Conservation (phyloP, 2,329 filamentous ascomycete species). For the Alternaria triticimaculans region DNA sequence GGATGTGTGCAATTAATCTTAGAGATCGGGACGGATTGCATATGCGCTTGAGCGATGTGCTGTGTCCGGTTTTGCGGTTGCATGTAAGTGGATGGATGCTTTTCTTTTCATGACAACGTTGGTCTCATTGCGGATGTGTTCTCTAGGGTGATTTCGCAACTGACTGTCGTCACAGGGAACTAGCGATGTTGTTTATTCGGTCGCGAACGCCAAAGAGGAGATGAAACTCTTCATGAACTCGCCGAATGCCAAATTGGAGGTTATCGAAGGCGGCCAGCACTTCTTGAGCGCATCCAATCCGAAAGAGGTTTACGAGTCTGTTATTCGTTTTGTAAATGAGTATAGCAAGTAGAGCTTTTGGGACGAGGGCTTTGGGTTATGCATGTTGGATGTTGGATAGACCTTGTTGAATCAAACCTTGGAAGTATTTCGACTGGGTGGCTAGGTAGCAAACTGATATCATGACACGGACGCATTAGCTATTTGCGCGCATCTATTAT, state of each 20-base stretch:
- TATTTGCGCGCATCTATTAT: background rate
- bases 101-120: background rate
- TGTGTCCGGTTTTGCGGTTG: slow-evolving; percentile 60
- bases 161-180: slow-evolving; percentile 45
- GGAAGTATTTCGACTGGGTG: background rate
- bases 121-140: background rate
- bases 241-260: slow-evolving; percentile 51
- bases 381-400: background rate
- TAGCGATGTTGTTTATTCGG: slow-evolving; percentile 51
- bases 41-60: slow-evolving; percentile 54
- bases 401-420: background rate
- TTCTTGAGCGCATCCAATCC: slow-evolving; percentile 58
- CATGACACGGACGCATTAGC: background rate
- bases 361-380: background rate
- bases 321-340: slow-evolving; percentile 43
- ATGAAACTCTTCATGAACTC: slow-evolving; percentile 57
- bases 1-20: slow-evolving; percentile 60
- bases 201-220: slow-evolving; percentile 55
- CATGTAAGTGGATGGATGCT: slow-evolving; percentile 41
- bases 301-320: slow-evolving; percentile 48
- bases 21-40: slow-evolving; percentile 58
- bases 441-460: background rate
- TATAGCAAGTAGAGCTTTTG: slow-evolving; percentile 6
- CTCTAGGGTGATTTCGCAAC: background rate
- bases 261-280: slow-evolving; percentile 57